phyloP scores from a whole-genome alignment of 2,329 filamentous ascomycete genomes.

The Fusarium caatingaense region DNA sequence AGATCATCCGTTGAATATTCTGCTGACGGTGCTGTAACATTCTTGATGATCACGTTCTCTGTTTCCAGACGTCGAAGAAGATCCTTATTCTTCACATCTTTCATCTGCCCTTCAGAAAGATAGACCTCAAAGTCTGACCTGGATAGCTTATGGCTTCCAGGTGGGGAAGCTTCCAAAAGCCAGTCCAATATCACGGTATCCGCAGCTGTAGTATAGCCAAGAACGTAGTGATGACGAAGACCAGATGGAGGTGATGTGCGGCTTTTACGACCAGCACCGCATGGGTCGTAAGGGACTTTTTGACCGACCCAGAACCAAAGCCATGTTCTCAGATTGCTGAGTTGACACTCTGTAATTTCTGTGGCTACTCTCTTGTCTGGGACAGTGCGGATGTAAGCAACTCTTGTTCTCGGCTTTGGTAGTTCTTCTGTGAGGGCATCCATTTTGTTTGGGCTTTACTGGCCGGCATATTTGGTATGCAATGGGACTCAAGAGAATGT shows the following conservation, averaged over 20 bases:
- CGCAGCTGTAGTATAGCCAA: neutral
- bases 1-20: neutral
- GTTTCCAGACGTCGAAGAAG: neutral
- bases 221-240: neutral
- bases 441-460: neutral
- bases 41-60: neutral
- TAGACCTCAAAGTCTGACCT: neutral
- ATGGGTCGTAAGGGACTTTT: neutral
- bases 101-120: neutral
- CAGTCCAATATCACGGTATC: neutral
- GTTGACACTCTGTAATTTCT: neutral
- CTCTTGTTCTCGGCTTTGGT: neutral
- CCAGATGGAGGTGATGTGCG: neutral
- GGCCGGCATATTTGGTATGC: too few species aligned
- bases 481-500: too few species aligned
- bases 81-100: neutral
- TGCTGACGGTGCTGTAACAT: rapidly evolving
- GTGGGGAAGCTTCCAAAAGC: neutral
- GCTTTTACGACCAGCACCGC: neutral
- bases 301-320: slow-evolving; percentile 2
- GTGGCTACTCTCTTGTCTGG: neutral
- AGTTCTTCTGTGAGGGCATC: rapidly evolving
- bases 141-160: neutral
- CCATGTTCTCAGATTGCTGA: neutral
- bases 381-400: neutral